Evolutionary conservation across 164 flowering plant genomes (phyloP).

Genomic region (Stephania japonica): DNA sequence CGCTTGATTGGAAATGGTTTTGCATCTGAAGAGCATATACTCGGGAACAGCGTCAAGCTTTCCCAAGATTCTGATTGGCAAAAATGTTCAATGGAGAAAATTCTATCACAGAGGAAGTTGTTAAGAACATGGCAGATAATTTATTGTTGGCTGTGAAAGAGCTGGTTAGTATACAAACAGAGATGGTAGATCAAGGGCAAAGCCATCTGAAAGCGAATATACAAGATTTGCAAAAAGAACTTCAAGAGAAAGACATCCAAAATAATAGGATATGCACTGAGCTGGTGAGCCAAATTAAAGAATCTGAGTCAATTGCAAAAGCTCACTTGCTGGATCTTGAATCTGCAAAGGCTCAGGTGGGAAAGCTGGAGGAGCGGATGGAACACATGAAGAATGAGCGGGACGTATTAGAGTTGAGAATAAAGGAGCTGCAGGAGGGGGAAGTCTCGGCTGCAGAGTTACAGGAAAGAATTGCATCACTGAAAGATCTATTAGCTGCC

Average conservation of each 20-base stretch:
- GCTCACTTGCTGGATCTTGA: slow-evolving; percentile 50
- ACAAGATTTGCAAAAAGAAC: slow-evolving; percentile 60
- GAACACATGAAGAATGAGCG: slow-evolving; percentile 43
- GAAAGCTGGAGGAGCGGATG: slow-evolving; percentile 45
- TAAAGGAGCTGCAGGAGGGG: slow-evolving; percentile 42
- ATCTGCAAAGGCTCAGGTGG: slow-evolving; percentile 35
- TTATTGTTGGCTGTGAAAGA: slow-evolving; percentile 45
- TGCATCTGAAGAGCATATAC: slow-evolving; percentile 21
- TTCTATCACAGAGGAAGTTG: slow-evolving; percentile 38
- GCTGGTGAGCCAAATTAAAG: slow-evolving; percentile 79
- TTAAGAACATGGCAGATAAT: slow-evolving; percentile 41
- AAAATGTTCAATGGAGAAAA: slow-evolving; percentile 17
- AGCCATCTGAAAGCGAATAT: slow-evolving; percentile 64
- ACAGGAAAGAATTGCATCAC: slow-evolving; percentile 45
- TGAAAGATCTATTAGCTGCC: slow-evolving; percentile 45
- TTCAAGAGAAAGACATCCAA: slow-evolving; percentile 87
- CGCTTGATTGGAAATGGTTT: slow-evolving; percentile 29
- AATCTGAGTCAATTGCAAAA: slow-evolving; percentile 63
- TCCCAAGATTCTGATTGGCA: slow-evolving; percentile 21
- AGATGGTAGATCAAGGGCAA: slow-evolving; percentile 32
- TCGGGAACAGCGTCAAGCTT: slow-evolving; percentile 18
- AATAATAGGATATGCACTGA: slow-evolving; percentile 62
- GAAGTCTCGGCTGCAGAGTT: slow-evolving; percentile 38
- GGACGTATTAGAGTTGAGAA: slow-evolving; percentile 34
- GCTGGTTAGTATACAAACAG: slow-evolving; percentile 31